phyloP scores from a whole-genome alignment of 352 stramenopile species.

The Pythium scleroteichum region DNA sequence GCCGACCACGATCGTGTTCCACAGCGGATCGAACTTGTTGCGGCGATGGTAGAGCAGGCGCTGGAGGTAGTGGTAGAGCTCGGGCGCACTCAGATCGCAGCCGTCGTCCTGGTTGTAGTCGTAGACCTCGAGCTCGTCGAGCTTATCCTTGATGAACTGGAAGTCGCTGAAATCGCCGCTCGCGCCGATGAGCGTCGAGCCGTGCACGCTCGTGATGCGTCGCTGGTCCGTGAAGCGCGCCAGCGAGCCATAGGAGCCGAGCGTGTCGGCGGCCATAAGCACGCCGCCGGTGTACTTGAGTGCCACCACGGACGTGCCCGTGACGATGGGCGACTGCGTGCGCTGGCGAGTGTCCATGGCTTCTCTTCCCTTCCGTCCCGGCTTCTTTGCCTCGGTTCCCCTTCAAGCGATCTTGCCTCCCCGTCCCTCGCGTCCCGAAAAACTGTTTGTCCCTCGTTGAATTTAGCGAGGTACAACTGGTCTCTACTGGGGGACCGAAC shows the following conservation, averaged over 20 bases:
- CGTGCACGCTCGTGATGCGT: constrained; percentile 83
- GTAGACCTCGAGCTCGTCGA: constrained; percentile 93
- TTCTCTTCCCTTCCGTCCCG: constrained; percentile 10
- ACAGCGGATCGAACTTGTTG: constrained; percentile 99
- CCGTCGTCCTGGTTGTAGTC: constrained; percentile 96
- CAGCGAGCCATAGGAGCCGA: constrained; percentile 97
- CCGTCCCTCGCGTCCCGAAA: constrained; percentile 22
- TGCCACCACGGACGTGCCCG: constrained; percentile 97
- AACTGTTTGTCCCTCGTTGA: not conserved
- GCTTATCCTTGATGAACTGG: constrained; percentile 94
- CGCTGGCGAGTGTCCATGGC: constrained; percentile 71
- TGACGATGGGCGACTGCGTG: constrained; percentile 96
- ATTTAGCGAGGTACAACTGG: not conserved
- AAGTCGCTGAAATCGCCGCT: constrained; percentile 98
- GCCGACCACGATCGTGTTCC: constrained; percentile 98
- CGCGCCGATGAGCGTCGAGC: constrained; percentile 94
- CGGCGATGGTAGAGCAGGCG: constrained; percentile 98
- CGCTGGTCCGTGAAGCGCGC: constrained; percentile 96
- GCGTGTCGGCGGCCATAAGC: constrained; percentile 97
- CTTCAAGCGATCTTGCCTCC: constrained; percentile 36
- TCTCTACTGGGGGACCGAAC: not conserved
- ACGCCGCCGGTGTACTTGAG: constrained; percentile 96
- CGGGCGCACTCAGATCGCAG: constrained; percentile 91
- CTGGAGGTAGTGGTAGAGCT: constrained; percentile 97
- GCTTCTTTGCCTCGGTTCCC: constrained; percentile 21